A percentile compares a stretch with the other conserved stretches of the same genome.
These are phyloP conservation scores for Pythium rhizo-oryzae DNA, from an alignment of 352 stramenopile genomes.

Conservation along the genomic window DNA sequence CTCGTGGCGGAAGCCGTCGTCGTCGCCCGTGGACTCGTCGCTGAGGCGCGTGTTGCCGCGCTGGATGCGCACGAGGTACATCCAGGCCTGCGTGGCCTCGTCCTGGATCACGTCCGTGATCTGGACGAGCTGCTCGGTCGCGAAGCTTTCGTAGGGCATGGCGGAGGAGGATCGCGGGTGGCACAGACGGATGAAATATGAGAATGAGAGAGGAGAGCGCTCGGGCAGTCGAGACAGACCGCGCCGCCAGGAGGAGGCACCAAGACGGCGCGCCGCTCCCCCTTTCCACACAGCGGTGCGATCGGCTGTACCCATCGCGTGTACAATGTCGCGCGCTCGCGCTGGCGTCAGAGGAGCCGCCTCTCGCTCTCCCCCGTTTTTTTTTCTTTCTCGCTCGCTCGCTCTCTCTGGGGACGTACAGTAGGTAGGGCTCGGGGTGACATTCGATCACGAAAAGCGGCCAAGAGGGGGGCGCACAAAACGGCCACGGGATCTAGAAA, in stretches of 20 bases:
- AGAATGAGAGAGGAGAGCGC: slow-evolving; percentile 1
- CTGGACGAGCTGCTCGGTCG: slow-evolving; percentile 56
- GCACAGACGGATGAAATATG: slow-evolving; percentile 14
- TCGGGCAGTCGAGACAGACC: slow-evolving; percentile 19
- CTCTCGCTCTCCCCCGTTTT: slow-evolving; percentile 18
- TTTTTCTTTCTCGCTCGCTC: slow-evolving; percentile 25
- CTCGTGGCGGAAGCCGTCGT: slow-evolving; percentile 55
- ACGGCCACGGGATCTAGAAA: slow-evolving; percentile 9
- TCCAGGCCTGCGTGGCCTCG: slow-evolving; percentile 60
- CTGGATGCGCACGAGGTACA: slow-evolving; percentile 71
- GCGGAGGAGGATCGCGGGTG: slow-evolving; percentile 7
- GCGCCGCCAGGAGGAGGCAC: neutral
- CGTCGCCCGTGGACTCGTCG: slow-evolving; percentile 25
- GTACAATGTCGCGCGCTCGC: slow-evolving; percentile 25
- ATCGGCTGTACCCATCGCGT: slow-evolving; percentile 23
- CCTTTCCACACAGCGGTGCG: neutral
- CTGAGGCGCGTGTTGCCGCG: slow-evolving; percentile 37
- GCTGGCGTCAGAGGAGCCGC: slow-evolving; percentile 29
- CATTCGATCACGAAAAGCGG: slow-evolving; percentile 11
- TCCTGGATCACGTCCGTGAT: slow-evolving; percentile 80
- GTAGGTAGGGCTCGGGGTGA: slow-evolving; percentile 13
- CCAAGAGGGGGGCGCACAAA: slow-evolving; percentile 9
- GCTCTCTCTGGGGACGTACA: neutral
- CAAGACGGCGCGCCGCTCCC: neutral
- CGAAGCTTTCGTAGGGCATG: slow-evolving; percentile 85